Evolutionary conservation across 148 eudicot genomes (phyloP).

Genomic region (Hydrangea macrophylla): DNA sequence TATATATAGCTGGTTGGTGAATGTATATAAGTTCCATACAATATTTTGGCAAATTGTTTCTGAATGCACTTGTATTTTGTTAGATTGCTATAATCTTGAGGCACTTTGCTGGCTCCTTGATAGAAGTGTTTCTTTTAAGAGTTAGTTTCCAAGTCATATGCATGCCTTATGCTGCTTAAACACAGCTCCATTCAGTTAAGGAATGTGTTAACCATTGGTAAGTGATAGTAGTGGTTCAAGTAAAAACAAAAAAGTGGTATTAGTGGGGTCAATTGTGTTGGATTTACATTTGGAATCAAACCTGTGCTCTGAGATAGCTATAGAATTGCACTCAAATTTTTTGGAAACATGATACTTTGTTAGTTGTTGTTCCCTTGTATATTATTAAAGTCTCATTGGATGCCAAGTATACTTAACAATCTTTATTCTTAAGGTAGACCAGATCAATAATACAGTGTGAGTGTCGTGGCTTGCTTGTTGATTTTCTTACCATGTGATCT

Average conservation of each 20-base stretch:
- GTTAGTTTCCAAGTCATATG: not conserved
- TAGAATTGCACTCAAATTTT: not conserved
- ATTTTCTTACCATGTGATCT: not conserved
- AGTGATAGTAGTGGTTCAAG: too few relatives aligned
- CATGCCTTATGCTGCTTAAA: not conserved
- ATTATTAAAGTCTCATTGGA: not conserved
- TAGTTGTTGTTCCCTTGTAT: not conserved
- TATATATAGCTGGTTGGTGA: not conserved
- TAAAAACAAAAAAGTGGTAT: too few relatives aligned
- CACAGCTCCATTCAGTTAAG: not conserved
- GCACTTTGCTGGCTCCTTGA: not conserved
- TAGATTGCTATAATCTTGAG: too few relatives aligned
- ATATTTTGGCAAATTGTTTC: not conserved
- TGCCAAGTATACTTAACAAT: not conserved
- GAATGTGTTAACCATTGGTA: not conserved
- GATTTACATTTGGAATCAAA: not conserved
- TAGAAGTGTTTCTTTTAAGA: not conserved
- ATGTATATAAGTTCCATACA: not conserved
- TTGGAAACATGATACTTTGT: not conserved
- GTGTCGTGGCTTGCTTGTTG: not conserved
- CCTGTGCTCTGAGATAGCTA: not conserved
- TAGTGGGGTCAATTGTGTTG: too few relatives aligned
- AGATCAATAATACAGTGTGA: not conserved
- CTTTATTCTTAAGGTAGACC: slow-evolving; percentile 1
- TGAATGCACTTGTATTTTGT: not conserved